These are phyloP conservation scores for Cytospora piceae DNA, from an alignment of 2,329 filamentous ascomycete genomes.

Conservation along the genomic window DNA sequence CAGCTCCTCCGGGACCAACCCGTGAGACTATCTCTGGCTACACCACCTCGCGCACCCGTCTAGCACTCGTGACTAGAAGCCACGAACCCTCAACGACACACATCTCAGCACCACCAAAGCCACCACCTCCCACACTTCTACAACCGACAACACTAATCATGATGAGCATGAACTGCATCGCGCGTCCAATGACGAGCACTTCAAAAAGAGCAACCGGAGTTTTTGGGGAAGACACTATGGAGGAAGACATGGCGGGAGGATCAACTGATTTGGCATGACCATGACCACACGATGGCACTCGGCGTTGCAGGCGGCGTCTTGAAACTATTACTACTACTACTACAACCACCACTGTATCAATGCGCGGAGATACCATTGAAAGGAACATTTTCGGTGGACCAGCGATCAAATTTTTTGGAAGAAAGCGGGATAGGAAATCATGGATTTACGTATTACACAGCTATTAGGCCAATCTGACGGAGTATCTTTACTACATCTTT, in stretches of 20 bases:
- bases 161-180: slow-evolving; percentile 31
- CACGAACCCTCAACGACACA: slow-evolving; percentile 7
- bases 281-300: slow-evolving; percentile 23
- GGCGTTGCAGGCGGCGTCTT: slow-evolving; percentile 31
- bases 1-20: background rate
- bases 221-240: slow-evolving; percentile 17
- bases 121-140: slow-evolving; percentile 10
- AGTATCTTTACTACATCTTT: background rate
- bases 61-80: background rate
- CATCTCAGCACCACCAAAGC: slow-evolving; percentile 4
- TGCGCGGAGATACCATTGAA: slow-evolving; percentile 28
- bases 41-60: background rate
- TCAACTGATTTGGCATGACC: slow-evolving; percentile 16
- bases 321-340: background rate
- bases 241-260: slow-evolving; percentile 16
- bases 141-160: slow-evolving; percentile 8
- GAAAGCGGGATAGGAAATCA: background rate
- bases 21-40: background rate
- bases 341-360: slow-evolving; percentile 22
- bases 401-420: slow-evolving; percentile 18
- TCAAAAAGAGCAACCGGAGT: slow-evolving; percentile 26
- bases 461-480: slow-evolving; percentile 9
- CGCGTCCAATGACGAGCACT: slow-evolving; percentile 15
- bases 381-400: slow-evolving; percentile 22
- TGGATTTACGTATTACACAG: slow-evolving; percentile 14